A percentile compares a stretch with the other conserved stretches of the same genome.
These are phyloP conservation scores for Lentinula raphanica DNA, from an alignment of 768 basidiomycete genomes.

Conservation along the genomic window DNA sequence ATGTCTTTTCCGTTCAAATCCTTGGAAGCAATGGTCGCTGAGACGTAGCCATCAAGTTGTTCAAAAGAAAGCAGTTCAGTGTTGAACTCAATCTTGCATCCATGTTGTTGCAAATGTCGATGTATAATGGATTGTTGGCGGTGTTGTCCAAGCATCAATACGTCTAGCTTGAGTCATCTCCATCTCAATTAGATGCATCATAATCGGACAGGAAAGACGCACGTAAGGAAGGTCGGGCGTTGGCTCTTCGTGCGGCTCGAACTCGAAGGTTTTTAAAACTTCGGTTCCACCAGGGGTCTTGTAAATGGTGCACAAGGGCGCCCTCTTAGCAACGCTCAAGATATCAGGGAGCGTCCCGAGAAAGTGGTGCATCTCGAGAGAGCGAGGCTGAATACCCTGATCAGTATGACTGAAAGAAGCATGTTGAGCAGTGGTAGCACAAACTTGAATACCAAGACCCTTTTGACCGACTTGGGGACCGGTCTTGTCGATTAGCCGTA, in stretches of 20 bases:
- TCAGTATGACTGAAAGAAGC: background rate
- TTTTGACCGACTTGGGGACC: slow-evolving; percentile 3
- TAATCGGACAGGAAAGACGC: slow-evolving; percentile 4
- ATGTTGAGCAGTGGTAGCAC: background rate
- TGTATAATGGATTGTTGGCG: slow-evolving; percentile 16
- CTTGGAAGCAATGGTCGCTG: slow-evolving; percentile 15
- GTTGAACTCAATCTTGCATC: slow-evolving; percentile 17
- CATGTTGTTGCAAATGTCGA: slow-evolving; percentile 8
- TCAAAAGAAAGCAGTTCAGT: slow-evolving; percentile 25
- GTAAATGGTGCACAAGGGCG: background rate
- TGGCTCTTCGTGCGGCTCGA: slow-evolving; percentile 10
- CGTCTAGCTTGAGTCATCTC: background rate
- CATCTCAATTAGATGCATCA: background rate
- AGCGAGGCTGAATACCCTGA: background rate
- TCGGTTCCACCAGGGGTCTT: background rate
- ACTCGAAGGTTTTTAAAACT: slow-evolving; percentile 5
- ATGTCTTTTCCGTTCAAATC: background rate
- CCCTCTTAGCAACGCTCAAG: background rate
- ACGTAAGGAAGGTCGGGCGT: slow-evolving; percentile 24
- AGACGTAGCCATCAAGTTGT: slow-evolving; percentile 20
- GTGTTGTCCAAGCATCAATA: slow-evolving; percentile 6
- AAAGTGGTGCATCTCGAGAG: slow-evolving; percentile 22
- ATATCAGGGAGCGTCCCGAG: slow-evolving; percentile 21
- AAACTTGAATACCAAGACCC: slow-evolving; percentile 8
- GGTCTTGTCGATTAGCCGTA: slow-evolving; percentile 8